Conservation (phyloP, 108 stramenopile species). For the Cylindrotheca closterium region DNA sequence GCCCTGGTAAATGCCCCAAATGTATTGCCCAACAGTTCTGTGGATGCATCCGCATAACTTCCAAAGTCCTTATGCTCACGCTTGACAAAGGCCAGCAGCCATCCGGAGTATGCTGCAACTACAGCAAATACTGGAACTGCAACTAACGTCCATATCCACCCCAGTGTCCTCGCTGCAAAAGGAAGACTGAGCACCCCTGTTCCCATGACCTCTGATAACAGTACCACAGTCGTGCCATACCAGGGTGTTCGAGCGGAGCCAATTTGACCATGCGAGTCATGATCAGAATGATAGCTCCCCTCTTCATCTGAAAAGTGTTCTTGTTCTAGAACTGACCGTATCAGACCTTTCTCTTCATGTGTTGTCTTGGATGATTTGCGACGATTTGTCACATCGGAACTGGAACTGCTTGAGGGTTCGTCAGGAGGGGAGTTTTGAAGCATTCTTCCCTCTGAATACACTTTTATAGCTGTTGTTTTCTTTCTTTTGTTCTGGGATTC, state of each 20-base stretch:
- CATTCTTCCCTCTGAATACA: no score
- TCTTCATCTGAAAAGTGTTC: background rate
- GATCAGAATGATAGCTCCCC: background rate
- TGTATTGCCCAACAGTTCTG: background rate
- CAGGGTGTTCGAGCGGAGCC: slow-evolving; percentile 5
- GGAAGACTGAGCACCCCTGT: slow-evolving; percentile 7
- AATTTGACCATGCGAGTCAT: background rate
- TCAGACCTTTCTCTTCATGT: background rate
- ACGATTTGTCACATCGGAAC: no score
- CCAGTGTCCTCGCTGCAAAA: slow-evolving; percentile 6
- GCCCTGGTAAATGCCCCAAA: slow-evolving; percentile 1
- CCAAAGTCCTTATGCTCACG: background rate
- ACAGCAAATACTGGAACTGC: slow-evolving; percentile 6
- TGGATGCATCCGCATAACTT: slow-evolving; percentile 4
- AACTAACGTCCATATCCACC: slow-evolving; percentile 1
- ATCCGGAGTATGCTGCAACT: slow-evolving; percentile 3
- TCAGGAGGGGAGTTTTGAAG: no score
- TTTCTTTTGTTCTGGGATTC: no score
- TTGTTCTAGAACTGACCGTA: background rate
- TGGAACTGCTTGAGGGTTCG: no score
- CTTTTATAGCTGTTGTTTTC: no score
- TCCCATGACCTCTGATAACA: slow-evolving; percentile 9
- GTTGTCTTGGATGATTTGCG: no score
- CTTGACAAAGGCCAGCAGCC: background rate
- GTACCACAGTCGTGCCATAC: background rate